Base-by-base conservation (phyloP, 306 rosid species). In the Quillaja saponaria region DNA sequence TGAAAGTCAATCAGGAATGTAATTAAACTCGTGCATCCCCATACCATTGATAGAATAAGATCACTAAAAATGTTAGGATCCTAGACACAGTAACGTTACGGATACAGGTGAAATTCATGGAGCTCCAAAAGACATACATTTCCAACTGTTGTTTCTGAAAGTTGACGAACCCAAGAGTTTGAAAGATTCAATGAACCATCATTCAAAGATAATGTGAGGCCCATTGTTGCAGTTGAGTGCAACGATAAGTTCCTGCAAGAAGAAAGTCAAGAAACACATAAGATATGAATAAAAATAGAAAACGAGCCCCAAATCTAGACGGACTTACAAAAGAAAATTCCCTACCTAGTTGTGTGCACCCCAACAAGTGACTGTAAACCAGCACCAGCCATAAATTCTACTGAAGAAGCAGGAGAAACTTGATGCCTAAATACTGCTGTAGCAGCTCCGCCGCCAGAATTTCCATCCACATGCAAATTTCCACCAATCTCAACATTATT, bases 131-230 rank as follows among this genome's bases (percentile, higher is more conserved):
- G 13, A 39, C 44, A 57, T 81, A 87, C 99, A 86, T 81, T 80
- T 79, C 94, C 99, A 21, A 71, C 71, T 49, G 95, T 67, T 62
- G 88, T 84, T 55, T 88, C 91, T 64, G 99, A 86, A 50, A 92
- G 76, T 76, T 88, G 96, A 47, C 99, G 99, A 42, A 83, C 83
- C 99, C 99, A 92, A 34, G 78, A 61, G 72, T 92, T 92, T 55
- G 99, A 81, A 62, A 92, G 96, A 80, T 80, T 92, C 80, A 89
- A 71, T 5, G 96, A 89, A 66, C 96, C 87, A 67, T 92, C 99
- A 59, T 56, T 81, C 75, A 92, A 78, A 59, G 96, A 86, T 86
- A 89, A 34, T 34, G 95, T 71, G 70, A 89, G 6, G 46, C 90
- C 96, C 79, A 78, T 74, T 53, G 96, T 86, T 63, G 99, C 99